These are phyloP conservation scores for Toxicodendron radicans DNA, from an alignment of 345 rosid species.

Conservation along the genomic window DNA sequence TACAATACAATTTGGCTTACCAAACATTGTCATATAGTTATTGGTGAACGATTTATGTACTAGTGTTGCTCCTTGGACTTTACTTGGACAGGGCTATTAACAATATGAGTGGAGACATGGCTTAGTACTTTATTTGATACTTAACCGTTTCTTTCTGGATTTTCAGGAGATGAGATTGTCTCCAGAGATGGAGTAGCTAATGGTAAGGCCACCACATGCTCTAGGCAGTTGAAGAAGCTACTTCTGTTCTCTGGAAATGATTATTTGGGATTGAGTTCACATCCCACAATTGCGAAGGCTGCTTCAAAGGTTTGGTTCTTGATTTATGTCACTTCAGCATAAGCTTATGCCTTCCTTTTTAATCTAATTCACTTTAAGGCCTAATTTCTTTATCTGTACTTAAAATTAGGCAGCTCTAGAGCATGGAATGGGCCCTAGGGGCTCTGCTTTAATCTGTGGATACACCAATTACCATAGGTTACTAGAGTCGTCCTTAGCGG, in stretches of 20 bases:
- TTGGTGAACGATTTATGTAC: not conserved
- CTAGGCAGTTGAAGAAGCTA: slow-evolving; percentile 52
- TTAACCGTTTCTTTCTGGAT: not conserved
- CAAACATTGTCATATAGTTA: not conserved
- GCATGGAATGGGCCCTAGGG: slow-evolving; percentile 98
- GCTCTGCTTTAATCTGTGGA: slow-evolving; percentile 92
- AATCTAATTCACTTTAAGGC: not conserved
- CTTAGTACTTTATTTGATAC: not conserved
- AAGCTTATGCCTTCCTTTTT: not conserved
- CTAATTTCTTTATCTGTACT: not conserved
- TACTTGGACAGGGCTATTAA: not conserved
- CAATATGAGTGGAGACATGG: not conserved
- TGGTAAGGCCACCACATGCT: slow-evolving; percentile 10
- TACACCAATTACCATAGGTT: slow-evolving; percentile 83
- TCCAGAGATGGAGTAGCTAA: slow-evolving; percentile 33
- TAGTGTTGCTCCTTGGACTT: not conserved
- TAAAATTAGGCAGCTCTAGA: slow-evolving; percentile 70
- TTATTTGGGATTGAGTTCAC: slow-evolving; percentile 90
- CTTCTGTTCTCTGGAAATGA: slow-evolving; percentile 94
- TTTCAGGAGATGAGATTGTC: slow-evolving; percentile 60
- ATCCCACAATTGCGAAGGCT: slow-evolving; percentile 78
- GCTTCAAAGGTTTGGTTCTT: slow-evolving; percentile 64
- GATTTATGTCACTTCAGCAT: not conserved
- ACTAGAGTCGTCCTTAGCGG: slow-evolving; percentile 82
- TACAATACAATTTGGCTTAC: no score